A percentile compares a stretch with the other conserved stretches of the same genome.
phyloP scores from a whole-genome alignment of 164 flowering plant genomes.

The Chimonanthus salicifolius region DNA sequence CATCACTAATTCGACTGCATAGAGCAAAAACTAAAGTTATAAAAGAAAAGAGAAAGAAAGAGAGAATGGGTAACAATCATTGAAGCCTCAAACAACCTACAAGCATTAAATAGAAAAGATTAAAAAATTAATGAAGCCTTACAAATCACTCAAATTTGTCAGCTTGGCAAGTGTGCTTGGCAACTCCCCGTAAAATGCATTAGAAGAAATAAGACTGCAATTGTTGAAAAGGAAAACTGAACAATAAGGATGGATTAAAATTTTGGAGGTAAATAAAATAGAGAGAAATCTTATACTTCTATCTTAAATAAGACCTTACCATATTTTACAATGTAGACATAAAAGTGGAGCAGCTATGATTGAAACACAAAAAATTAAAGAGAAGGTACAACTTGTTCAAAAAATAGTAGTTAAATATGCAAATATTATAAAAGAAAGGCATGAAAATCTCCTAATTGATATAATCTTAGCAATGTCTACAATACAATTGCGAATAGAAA shows the following conservation, averaged over 20 bases:
- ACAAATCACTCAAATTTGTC: slow-evolving; percentile 16
- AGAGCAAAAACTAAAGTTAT: not conserved
- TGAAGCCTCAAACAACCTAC: not conserved
- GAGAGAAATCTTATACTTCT: too few relatives aligned
- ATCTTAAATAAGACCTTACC: too few relatives aligned
- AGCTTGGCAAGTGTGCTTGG: slow-evolving; percentile 17
- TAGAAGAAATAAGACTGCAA: slow-evolving; percentile 23
- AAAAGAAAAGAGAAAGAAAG: not conserved
- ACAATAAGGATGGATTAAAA: slow-evolving; percentile 3
- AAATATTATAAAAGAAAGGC: too few relatives aligned
- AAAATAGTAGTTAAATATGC: too few relatives aligned
- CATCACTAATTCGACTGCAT: slow-evolving; percentile 34
- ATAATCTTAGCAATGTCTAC: too few relatives aligned
- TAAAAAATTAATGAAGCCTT: slow-evolving; percentile 1
- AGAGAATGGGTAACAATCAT: not conserved
- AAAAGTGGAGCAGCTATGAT: too few relatives aligned
- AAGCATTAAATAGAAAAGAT: not conserved
- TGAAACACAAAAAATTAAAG: too few relatives aligned
- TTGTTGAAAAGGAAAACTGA: not conserved
- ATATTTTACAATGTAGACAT: too few relatives aligned
- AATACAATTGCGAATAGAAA: not conserved
- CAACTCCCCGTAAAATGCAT: slow-evolving; percentile 24
- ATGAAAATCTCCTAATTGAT: too few relatives aligned
- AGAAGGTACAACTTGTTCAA: too few relatives aligned
- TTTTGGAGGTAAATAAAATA: too few relatives aligned